Percentiles rank a stretch among this genome's conserved stretches.
phyloP scores from a whole-genome alignment of 1,139 yeast species.

The Debaryomycetaceae sp. region DNA sequence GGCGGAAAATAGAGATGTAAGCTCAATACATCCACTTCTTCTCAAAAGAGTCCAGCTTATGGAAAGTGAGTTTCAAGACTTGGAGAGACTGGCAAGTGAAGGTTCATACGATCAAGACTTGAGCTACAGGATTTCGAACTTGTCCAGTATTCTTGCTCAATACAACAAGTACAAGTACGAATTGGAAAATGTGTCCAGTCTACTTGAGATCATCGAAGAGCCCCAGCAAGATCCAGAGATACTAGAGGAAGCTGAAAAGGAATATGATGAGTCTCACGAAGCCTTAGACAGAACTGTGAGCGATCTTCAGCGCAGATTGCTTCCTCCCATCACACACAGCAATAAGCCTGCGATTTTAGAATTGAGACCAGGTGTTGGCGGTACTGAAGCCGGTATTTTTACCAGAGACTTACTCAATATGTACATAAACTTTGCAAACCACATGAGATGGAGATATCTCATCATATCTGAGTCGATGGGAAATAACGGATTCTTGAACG shows the following conservation, averaged over 20 bases:
- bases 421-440: slow-evolving; percentile 72
- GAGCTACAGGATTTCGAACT: slow-evolving; percentile 54
- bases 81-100: slow-evolving; percentile 48
- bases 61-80: slow-evolving; percentile 42
- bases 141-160: slow-evolving; percentile 52
- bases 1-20: slow-evolving; percentile 10
- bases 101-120: slow-evolving; percentile 52
- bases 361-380: slow-evolving; percentile 94
- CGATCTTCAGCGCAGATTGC: slow-evolving; percentile 51
- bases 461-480: slow-evolving; percentile 63
- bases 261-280: slow-evolving; percentile 28
- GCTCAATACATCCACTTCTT: slow-evolving; percentile 56
- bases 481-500: slow-evolving; percentile 59
- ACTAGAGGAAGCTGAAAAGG: slow-evolving; percentile 24
- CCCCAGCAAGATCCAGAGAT: slow-evolving; percentile 28
- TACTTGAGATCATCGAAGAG: slow-evolving; percentile 29
- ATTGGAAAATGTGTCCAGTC: slow-evolving; percentile 30
- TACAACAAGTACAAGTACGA: slow-evolving; percentile 46
- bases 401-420: slow-evolving; percentile 74
- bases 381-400: slow-evolving; percentile 87
- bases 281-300: slow-evolving; percentile 32
- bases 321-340: slow-evolving; percentile 76
- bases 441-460: slow-evolving; percentile 63
- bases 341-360: slow-evolving; percentile 81
- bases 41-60: slow-evolving; percentile 57